A percentile compares a stretch with the other conserved stretches of the same genome.
These are phyloP conservation scores for Fusarium sp. DNA, from an alignment of 2,329 filamentous ascomycete species.

Conservation along the genomic window DNA sequence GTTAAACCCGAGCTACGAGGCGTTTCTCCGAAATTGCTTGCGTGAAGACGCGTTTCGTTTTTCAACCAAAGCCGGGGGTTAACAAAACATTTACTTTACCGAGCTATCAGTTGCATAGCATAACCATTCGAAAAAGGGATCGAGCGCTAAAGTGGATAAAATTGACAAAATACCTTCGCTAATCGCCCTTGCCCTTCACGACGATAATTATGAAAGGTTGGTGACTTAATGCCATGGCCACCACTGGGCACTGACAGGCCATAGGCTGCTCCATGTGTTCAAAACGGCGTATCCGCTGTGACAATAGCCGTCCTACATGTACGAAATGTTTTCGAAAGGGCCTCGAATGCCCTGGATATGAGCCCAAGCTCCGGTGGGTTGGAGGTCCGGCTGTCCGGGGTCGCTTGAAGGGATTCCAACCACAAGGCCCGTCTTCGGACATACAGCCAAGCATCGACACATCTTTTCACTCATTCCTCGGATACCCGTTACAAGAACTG, in stretches of 20 bases:
- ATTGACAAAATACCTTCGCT: too few relatives aligned
- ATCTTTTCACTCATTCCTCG: neutral
- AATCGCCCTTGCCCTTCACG: too few relatives aligned
- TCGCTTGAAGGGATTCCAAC: neutral
- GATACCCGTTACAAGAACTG: neutral
- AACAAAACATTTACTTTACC: accelerated
- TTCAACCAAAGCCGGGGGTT: neutral
- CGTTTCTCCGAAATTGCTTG: neutral
- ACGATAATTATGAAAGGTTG: neutral
- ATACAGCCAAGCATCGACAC: neutral
- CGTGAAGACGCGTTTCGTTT: neutral
- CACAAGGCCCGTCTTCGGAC: neutral
- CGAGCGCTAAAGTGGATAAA: neutral
- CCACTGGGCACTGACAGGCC: neutral
- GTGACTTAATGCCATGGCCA: neutral
- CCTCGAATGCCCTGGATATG: slow-evolving; percentile 10
- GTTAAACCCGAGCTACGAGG: neutral
- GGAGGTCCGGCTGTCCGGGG: slow-evolving; percentile 9
- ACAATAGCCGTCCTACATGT: neutral
- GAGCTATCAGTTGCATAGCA: too few relatives aligned
- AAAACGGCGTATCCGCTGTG: neutral
- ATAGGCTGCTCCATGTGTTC: neutral
- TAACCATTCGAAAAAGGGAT: neutral
- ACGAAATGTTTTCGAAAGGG: neutral
- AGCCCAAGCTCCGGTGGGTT: slow-evolving; percentile 6